Conservation (phyloP, 2,329 filamentous ascomycete genomes). For the Fusarium papillatum region DNA sequence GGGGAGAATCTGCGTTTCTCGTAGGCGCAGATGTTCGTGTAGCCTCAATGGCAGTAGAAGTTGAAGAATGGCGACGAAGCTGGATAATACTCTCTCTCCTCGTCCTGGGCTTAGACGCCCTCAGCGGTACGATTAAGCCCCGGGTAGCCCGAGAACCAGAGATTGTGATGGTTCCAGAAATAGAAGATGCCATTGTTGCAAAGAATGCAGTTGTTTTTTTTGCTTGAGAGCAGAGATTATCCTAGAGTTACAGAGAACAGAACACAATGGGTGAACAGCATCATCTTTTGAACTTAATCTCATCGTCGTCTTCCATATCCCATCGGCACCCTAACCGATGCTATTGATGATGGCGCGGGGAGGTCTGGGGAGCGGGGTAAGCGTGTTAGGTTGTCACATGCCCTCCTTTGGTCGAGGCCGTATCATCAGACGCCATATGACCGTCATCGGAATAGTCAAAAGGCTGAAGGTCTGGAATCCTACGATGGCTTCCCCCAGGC, state of each 20-base stretch:
- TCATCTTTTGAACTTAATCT: slow-evolving; percentile 21
- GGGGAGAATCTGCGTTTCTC: slow-evolving; percentile 29
- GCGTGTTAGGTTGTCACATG: slow-evolving; percentile 24
- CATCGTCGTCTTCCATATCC: slow-evolving; percentile 1
- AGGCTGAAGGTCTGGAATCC: slow-evolving; percentile 17
- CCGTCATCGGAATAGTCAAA: slow-evolving; percentile 14
- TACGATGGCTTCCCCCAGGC: not conserved
- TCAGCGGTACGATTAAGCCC: slow-evolving; percentile 20
- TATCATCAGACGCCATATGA: slow-evolving; percentile 12
- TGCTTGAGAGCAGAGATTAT: not conserved
- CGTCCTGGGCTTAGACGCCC: not conserved
- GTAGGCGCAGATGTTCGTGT: slow-evolving; percentile 17
- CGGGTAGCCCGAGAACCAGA: slow-evolving; percentile 25
- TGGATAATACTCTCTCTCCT: slow-evolving; percentile 14
- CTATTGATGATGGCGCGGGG: slow-evolving; percentile 23
- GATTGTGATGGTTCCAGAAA: slow-evolving; percentile 23
- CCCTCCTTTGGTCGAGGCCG: not conserved
- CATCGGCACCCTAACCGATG: slow-evolving; percentile 33
- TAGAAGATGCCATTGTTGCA: slow-evolving; percentile 24
- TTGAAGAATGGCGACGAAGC: slow-evolving; percentile 13
- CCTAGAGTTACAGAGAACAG: not conserved
- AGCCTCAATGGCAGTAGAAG: slow-evolving; percentile 20
- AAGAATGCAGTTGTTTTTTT: not conserved
- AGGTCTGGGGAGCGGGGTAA: slow-evolving; percentile 36
- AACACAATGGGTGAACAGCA: not conserved